Evolutionary conservation across 192 early-diverging fungal genomes (phyloP).

Genomic region (Spizellomyces sp.): DNA sequence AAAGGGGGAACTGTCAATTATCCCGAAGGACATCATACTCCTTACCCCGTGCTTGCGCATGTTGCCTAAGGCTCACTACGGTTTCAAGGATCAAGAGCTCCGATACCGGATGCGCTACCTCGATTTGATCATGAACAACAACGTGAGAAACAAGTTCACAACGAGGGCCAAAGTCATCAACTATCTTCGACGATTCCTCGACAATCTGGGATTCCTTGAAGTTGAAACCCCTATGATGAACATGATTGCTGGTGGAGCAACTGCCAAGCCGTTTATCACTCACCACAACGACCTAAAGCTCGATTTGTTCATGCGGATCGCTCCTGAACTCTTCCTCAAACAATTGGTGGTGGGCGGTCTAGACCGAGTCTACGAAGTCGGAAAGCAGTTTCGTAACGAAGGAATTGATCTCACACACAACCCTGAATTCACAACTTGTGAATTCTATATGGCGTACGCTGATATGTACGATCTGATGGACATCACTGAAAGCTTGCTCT

Average conservation of each 20-base stretch:
- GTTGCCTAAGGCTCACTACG: slow-evolving; percentile 92
- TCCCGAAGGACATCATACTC: slow-evolving; percentile 83
- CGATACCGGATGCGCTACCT: slow-evolving; percentile 98
- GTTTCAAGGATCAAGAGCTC: slow-evolving; percentile 96
- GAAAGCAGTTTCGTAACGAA: slow-evolving; percentile 99
- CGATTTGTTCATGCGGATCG: slow-evolving; percentile 98
- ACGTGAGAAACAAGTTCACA: slow-evolving; percentile 93
- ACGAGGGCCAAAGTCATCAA: slow-evolving; percentile 91
- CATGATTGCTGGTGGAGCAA: slow-evolving; percentile 91
- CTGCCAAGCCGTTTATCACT: slow-evolving; percentile 99
- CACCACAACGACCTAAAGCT: slow-evolving; percentile 99
- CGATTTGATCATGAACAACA: slow-evolving; percentile 98
- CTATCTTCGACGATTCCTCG: slow-evolving; percentile 94
- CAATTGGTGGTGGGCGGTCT: slow-evolving; percentile 97
- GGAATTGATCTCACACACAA: slow-evolving; percentile 98
- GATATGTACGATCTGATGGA: slow-evolving; percentile 97
- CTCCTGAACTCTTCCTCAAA: slow-evolving; percentile 97
- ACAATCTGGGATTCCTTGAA: slow-evolving; percentile 94
- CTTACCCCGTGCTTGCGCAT: slow-evolving; percentile 94
- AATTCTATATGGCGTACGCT: slow-evolving; percentile 99
- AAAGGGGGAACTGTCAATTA: slow-evolving; percentile 93
- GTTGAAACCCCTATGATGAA: slow-evolving; percentile 99
- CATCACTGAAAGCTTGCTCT: slow-evolving; percentile 85
- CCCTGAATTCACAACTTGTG: slow-evolving; percentile 99
- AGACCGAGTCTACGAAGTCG: slow-evolving; percentile 99